Conservation (phyloP, 2,329 filamentous ascomycete genomes). For the Fusarium napiforme region DNA sequence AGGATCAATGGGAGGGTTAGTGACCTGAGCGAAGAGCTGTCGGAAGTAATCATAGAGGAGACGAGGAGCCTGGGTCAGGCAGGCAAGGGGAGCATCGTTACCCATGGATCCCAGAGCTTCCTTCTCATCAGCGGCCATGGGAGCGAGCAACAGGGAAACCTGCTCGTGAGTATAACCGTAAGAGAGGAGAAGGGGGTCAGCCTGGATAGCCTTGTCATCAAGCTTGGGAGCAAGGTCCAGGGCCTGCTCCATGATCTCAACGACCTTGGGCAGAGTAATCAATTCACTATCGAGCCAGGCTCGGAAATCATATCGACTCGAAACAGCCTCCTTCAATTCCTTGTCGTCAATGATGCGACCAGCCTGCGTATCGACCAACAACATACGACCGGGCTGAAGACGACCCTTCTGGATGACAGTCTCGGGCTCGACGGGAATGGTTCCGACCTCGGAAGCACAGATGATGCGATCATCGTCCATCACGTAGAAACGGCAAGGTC, state of each 20-base stretch:
- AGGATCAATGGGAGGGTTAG: slow-evolving; percentile 96
- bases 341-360: slow-evolving; percentile 94
- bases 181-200: slow-evolving; percentile 84
- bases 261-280: slow-evolving; percentile 80
- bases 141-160: slow-evolving; percentile 88
- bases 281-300: slow-evolving; percentile 89
- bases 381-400: slow-evolving; percentile 93
- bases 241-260: slow-evolving; percentile 69
- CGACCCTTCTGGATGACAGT: slow-evolving; percentile 91
- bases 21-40: slow-evolving; percentile 97
- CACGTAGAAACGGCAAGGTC: slow-evolving; percentile 96
- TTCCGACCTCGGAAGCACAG: slow-evolving; percentile 95
- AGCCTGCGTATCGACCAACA: slow-evolving; percentile 88
- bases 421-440: slow-evolving; percentile 91
- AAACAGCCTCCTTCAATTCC: slow-evolving; percentile 89
- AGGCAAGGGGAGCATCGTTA: slow-evolving; percentile 93
- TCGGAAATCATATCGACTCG: slow-evolving; percentile 88
- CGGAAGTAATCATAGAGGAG: slow-evolving; percentile 97
- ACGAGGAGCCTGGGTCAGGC: slow-evolving; percentile 87
- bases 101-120: slow-evolving; percentile 98
- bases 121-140: slow-evolving; percentile 97
- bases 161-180: slow-evolving; percentile 97
- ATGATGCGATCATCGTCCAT: slow-evolving; percentile 97
- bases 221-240: slow-evolving; percentile 74
- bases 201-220: slow-evolving; percentile 77